Evolutionary conservation across 1,139 yeast genomes (phyloP), one percentile per base, ranked within the genome.

Genomic region (Kodamaea suecica): DNA sequence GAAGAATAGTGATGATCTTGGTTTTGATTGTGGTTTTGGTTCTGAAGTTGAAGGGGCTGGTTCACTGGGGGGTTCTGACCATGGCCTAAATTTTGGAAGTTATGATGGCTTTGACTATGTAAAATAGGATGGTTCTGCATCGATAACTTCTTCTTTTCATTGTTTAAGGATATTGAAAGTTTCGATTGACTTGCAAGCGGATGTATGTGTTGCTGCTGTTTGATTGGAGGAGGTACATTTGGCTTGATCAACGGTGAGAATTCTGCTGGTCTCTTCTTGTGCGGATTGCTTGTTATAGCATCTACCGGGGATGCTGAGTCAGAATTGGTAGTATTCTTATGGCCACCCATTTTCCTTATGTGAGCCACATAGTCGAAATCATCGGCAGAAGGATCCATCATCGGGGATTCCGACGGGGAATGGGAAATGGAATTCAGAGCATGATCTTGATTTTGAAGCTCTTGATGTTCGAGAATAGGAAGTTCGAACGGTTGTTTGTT

Each of bases 291-390:
- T 4, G 21, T 11, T 19, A 19, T 19, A 6, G 21, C 21, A 6
- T 19, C 21, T 9, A 19, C 9, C 8, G 21, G 21, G 9, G 21
- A 19, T 19, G 21, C 21, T 19, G 21, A 19, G 21, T 19, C 29
- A 17, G 37, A 26, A 31, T 11, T 27, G 26, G 21, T 20, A 15
- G 23, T 29, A 12, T 33, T 31, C 45, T 68, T 71, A 12, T 31
- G 37, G 3, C 36, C 38, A 19, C 80, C 78, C 53, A 78, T 72
- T 42, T 68, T 70, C 44, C 76, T 71, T 23, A 80, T 79, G 50
- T 80, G 86, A 11, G 84, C 83, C 13, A 79, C 76, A 47, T 80
- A 80, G 53, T 80, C 84, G 48, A 80, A 80, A 32, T 73, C 82
- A 29, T 69, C 79, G 10, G 70, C 67, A 3, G 68, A 67, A 4